Evolutionary conservation across 805 yeast genomes (phyloP), one percentile per base, ranked within the genome.

Genomic region (Soucietia sequanensis): DNA sequence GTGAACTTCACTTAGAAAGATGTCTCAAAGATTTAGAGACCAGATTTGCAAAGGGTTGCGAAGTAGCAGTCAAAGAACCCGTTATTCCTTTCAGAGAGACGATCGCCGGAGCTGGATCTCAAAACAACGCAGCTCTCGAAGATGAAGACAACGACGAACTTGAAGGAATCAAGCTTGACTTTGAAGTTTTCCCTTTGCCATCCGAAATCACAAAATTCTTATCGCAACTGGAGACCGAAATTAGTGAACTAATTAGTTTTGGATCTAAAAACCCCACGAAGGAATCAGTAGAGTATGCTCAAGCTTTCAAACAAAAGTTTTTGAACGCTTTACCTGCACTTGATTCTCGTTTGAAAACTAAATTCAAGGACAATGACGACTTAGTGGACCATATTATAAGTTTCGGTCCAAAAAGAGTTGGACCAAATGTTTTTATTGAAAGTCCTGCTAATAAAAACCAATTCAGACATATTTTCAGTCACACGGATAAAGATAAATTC

Each of bases 61-160:
- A 88, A 33, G 80, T 93, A 8, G 77, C 84, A 3, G 78, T 81
- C 21, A 91, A 96, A 18, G 85, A 87, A 50, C 98, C 99, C 0
- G 91, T 85, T 15, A 95, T 93, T 45, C 98, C 99, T 8, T 93
- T 84, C 56, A 68, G 95, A 42, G 99, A 93, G 57, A 86, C 97
- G 0, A 78, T 87, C 4, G 58, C 74, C 8, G 81, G 75, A 10
- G 63, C 80, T 70, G 74, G 72, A 29, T 68, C 78, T 1, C 62
- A 74, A 4, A 75, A 68, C 39, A 56, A 68, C 37, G 42, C 68
- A 0, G 30, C 32, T 8, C 23, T n/a, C 5, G 47, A 35, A 8
- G 45, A 47, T 7, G 46, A 39, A 2, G 44, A 46, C 6, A 48
- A 35, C 3, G 49, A 43, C 8, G 35, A 24, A 5, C 65, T 81